Base-by-base conservation (phyloP, 164 flowering plant species). In the Pachysandra terminalis region DNA sequence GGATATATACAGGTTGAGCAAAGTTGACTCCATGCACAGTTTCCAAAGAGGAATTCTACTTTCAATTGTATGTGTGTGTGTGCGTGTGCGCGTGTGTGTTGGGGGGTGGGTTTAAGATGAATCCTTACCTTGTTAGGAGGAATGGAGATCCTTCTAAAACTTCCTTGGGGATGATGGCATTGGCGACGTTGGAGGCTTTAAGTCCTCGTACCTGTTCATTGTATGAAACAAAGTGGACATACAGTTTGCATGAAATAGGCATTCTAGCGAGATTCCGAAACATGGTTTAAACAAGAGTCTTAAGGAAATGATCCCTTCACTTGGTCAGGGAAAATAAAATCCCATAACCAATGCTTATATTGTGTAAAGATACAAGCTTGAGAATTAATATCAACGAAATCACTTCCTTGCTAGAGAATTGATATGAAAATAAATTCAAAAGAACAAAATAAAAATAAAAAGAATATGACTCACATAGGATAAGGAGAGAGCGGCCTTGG, bases 181-280 rank as follows among this genome's bases (percentile, higher is more conserved):
- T 23, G 95, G 96, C 15, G 94, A 79, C 41, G 84, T 69, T 67
- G 98, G 98, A 52, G 90, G 96, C 83, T 92, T 92, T 68, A 92
- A 57, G 64, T 90, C 91, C 57, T 88, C 95, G 37, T 93, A 90
- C 87, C 96, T 90, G 82, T 56, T 69, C 23, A 19, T 26, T 37
- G 25, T 24, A 57, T 35, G 67, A 24, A 75, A 70, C 26, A 59
- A 9, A 40, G 14, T 16, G 7, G 21, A 63, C 19, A 21, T 8
- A 35, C 5, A 54, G 16, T 65, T 35, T n/a, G 58, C 21, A 65
- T 12, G 59, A 32, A 5, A 28, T 35, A 54, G 19, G 28, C 10
- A 19, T 28, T 28, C 59, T 14, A 4, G 13, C 5, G 13, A 25
- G 25, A n/a, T 56, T 32, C 37, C 7, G 7, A 24, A 49, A 22